Conservation (phyloP, 495 filamentous ascomycete genomes). For the Parachaetomium inaequale region DNA sequence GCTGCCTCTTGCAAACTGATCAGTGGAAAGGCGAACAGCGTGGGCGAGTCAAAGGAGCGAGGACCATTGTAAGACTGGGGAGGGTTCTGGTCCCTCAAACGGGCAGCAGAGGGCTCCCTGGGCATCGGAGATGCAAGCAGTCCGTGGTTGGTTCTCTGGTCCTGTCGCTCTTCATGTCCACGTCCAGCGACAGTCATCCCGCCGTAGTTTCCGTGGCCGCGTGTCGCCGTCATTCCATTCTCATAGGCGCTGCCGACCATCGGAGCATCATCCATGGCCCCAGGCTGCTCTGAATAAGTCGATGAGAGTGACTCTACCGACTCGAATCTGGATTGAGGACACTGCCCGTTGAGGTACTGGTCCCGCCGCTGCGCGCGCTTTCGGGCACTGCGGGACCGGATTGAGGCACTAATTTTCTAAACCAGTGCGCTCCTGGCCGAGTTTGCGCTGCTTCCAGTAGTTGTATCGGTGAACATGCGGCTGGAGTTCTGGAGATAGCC, state of each 20-base stretch:
- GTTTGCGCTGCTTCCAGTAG: constrained; percentile 9
- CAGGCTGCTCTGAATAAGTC: neutral
- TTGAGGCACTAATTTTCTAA: constrained; percentile 29
- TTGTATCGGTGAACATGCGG: constrained; percentile 21
- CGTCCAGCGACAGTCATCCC: neutral
- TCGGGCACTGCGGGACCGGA: constrained; percentile 16
- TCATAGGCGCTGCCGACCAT: neutral
- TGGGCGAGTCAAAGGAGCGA: constrained; percentile 12
- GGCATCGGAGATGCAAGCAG: neutral
- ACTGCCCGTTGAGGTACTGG: constrained; percentile 6
- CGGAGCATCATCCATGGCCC: neutral
- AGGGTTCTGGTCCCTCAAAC: neutral
- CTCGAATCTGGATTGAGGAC: constrained; percentile 3
- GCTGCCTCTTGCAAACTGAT: constrained; percentile 30
- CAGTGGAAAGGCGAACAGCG: constrained; percentile 27
- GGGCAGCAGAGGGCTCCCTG: neutral
- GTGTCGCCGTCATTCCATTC: neutral
- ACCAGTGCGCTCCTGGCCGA: constrained; percentile 21
- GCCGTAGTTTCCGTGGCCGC: neutral
- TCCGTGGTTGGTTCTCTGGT: neutral
- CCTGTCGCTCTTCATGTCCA: neutral
- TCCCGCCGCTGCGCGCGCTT: constrained; percentile 7
- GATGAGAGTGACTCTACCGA: constrained; percentile 18
- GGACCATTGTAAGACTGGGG: neutral
- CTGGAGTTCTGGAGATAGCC: constrained; percentile 30